Base-by-base conservation (phyloP, 345 rosid genomes). In the Kernera saxatilis region DNA sequence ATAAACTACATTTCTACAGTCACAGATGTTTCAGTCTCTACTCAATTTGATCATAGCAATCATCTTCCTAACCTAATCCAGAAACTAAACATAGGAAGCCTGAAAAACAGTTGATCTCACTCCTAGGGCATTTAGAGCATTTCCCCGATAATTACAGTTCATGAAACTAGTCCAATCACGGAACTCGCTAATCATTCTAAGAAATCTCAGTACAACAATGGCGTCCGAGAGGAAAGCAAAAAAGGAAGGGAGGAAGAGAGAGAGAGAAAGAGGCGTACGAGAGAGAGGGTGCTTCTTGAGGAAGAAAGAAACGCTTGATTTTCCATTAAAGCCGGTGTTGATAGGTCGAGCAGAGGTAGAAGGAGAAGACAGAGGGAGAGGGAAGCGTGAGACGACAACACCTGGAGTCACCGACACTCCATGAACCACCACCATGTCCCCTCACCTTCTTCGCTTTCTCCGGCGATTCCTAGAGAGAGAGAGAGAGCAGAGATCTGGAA, bases 221-320 rank as follows among this genome's bases (percentile, higher is more conserved):
- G 70, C 56, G 64, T 53, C 63, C 2, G 8, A 53, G n/a, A 43
- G 56, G 8, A 19, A 37, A 64, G 14, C 27, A 29, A 17, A 2
- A 23, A 11, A 17, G 5, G 52, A 17, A 23, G 4, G 15, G 11
- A 8, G 4, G 30, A 35, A 19, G 50, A 51, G 14, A 21, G 46
- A 48, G 56, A 40, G 74, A 70, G 27, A 44, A 8, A 62, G 50
- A 65, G 37, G 55, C 70, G 41, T 85, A 90, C 96, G 82, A 78
- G 95, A 74, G 64, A 81, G 71, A 19, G 71, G 69, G 5, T 77
- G 50, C 33, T 82, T 85, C 80, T 87, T 88, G 66, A 73, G 59
- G 48, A 72, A 73, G 73, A 91, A 67, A 6, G 96, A 82, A 45
- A 82, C 54, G 23, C 57, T 44, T 10, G 79, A 45, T 49, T 54